phyloP scores from a whole-genome alignment of 495 filamentous ascomycete genomes.

The Neurospora intermedia region DNA sequence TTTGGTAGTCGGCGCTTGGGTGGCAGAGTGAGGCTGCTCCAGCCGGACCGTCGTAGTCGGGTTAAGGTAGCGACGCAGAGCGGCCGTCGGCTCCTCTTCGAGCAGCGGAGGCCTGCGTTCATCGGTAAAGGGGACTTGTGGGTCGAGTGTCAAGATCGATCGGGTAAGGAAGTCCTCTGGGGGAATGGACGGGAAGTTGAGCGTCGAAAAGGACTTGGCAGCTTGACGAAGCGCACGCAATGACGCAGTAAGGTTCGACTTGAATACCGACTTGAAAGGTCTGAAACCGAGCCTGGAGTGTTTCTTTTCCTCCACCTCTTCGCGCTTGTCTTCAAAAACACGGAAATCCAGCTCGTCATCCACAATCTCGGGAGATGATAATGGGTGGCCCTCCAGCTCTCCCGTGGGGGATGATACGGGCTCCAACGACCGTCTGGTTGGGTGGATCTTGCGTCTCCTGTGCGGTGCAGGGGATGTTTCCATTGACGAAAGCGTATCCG shows the following conservation, averaged over 20 bases:
- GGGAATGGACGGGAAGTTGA: conserved; percentile 61
- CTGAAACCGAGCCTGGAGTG: conserved; percentile 19
- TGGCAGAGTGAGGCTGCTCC: conserved; percentile 38
- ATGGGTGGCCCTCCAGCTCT: conserved; percentile 32
- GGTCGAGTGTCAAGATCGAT: conserved; percentile 68
- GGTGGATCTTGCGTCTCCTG: conserved; percentile 23
- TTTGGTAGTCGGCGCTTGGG: conserved; percentile 17
- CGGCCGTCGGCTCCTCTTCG: conserved; percentile 67
- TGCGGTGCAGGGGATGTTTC: conserved; percentile 28
- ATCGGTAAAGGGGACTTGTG: conserved; percentile 64
- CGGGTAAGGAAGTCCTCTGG: conserved; percentile 86
- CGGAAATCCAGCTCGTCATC: conserved; percentile 37
- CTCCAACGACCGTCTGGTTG: conserved; percentile 32
- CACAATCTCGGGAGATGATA: conserved; percentile 25
- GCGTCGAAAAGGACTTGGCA: conserved; percentile 69
- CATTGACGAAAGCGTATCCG: conserved; percentile 28
- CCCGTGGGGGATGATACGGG: conserved; percentile 34
- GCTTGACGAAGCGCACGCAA: conserved; percentile 77
- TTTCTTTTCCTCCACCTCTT: conserved; percentile 24
- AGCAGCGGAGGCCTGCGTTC: conserved; percentile 77
- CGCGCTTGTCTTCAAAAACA: conserved; percentile 24
- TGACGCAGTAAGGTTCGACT: conserved; percentile 91
- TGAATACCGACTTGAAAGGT: conserved; percentile 53
- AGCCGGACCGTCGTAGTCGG: conserved; percentile 59
- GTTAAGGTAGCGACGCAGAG: conserved; percentile 86